Base-by-base conservation (phyloP, 768 basidiomycete species). In the Mycena maculata region DNA sequence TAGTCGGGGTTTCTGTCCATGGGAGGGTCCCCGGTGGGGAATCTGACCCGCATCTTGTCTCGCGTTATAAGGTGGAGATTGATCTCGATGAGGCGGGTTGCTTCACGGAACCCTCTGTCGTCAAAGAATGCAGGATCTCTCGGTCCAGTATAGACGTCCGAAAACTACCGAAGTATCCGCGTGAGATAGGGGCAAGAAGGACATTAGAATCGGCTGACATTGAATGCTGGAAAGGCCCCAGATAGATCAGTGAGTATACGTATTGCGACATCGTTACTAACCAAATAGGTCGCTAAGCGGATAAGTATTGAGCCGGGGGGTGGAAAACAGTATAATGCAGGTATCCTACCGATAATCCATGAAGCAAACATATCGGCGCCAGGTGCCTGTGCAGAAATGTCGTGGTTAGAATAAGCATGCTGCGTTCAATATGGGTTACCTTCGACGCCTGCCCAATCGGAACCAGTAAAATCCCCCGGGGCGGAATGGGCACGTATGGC, bases 361-460 rank as follows among this genome's bases (percentile, higher is more conserved):
- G 71, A 91, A 93, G 66, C 87, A 92, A 22, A 93, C 87, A 65
- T 89, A 88, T 76, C 92, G 81, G 68, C 85, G 81, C 92, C 92
- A 94, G n/a, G 82, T 85, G 9, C 92, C 84, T 85, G 60, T 54
- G 25, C 8, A n/a, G n/a, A 31, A 27, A 62, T 8, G 6, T 36
- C 33, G n/a, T n/a, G n/a, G n/a, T 55, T 47, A 22, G 16, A 2
- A 25, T 36, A 20, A 18, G 18, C n/a, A n/a, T 30, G 27, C 18
- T 1, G 11, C n/a, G 33, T 36, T 36, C 13, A 39, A 55, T 10
- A 55, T 69, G n/a, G n/a, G n/a, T 57, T 59, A 82, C 84, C 92
- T 76, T 89, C 87, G 3, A 92, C 84, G 13, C 91, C 91, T 22
- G 91, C 91, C 92, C 92, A 93, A 73, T 92, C 91, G 22, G 73